phyloP scores from a whole-genome alignment of 2,329 filamentous ascomycete genomes.

The Zymoseptoria passerinii region DNA sequence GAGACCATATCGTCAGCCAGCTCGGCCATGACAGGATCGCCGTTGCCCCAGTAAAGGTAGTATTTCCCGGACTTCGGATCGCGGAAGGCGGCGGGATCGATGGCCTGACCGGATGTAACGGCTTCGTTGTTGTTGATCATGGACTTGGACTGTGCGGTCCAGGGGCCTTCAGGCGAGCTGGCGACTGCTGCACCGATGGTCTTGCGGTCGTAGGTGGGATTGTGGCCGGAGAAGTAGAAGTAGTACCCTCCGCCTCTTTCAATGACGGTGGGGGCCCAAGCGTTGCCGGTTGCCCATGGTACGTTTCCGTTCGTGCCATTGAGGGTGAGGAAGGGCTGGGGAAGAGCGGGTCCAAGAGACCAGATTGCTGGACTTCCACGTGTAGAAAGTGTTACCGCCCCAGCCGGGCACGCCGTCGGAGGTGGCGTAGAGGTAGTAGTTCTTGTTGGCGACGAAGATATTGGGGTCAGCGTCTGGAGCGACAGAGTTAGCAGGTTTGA shows the following conservation, averaged over 20 bases:
- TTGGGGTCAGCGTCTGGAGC: slow-evolving; percentile 39
- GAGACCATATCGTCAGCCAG: slow-evolving; percentile 41
- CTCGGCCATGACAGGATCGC: slow-evolving; percentile 36
- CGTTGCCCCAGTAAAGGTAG: slow-evolving; percentile 33
- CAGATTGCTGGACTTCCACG: slow-evolving; percentile 41
- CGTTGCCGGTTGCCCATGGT: slow-evolving; percentile 33
- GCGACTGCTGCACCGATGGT: slow-evolving; percentile 25
- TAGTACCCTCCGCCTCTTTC: slow-evolving; percentile 23
- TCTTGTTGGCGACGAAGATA: slow-evolving; percentile 37
- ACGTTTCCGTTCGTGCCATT: slow-evolving; percentile 39
- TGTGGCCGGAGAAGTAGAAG: slow-evolving; percentile 27
- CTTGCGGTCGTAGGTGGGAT: slow-evolving; percentile 22
- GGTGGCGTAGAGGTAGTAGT: slow-evolving; percentile 43
- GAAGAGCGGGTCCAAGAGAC: slow-evolving; percentile 36
- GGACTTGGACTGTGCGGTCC: slow-evolving; percentile 18
- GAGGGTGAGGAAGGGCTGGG: slow-evolving; percentile 38
- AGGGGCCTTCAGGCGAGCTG: slow-evolving; percentile 20
- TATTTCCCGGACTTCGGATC: slow-evolving; percentile 21
- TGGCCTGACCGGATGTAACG: slow-evolving; percentile 20
- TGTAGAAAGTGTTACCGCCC: slow-evolving; percentile 42
- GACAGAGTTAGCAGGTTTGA: slow-evolving; percentile 9
- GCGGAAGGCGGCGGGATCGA: slow-evolving; percentile 22
- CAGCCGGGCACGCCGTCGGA: slow-evolving; percentile 40
- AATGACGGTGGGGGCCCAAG: slow-evolving; percentile 25
- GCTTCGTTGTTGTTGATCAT: slow-evolving; percentile 24